Conservation (phyloP, 2,329 filamentous ascomycete species). For the Allantophomopsis lycopodina region DNA sequence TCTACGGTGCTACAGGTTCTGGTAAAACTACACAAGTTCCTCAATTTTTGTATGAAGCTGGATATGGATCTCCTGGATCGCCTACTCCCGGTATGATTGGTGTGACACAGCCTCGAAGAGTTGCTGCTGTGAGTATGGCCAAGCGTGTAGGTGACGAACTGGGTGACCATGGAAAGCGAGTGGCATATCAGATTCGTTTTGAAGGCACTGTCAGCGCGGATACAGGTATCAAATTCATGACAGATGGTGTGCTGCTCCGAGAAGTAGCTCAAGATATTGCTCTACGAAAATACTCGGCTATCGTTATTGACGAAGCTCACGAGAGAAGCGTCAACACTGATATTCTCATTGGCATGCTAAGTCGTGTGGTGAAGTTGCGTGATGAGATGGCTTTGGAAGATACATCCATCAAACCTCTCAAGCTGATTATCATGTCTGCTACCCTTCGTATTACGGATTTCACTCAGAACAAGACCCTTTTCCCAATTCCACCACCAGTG, state of each 20-base stretch:
- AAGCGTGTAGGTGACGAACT: constrained; percentile 81
- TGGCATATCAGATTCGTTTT: constrained; percentile 92
- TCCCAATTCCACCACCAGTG: constrained; percentile 65
- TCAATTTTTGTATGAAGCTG: constrained; percentile 89
- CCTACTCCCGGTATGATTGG: constrained; percentile 87
- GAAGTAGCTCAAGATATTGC: constrained; percentile 86
- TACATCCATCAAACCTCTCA: constrained; percentile 60
- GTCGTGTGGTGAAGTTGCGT: constrained; percentile 76
- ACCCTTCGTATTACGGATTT: constrained; percentile 86
- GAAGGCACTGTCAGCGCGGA: constrained; percentile 69
- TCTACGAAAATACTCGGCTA: constrained; percentile 78
- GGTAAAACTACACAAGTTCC: constrained; percentile 97
- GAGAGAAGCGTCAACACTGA: constrained; percentile 97
- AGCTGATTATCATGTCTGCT: constrained; percentile 96
- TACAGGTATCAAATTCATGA: constrained; percentile 97
- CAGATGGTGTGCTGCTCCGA: constrained; percentile 85
- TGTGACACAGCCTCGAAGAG: constrained; percentile 85
- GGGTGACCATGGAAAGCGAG: constrained; percentile 59
- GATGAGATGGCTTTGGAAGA: constrained; percentile 63
- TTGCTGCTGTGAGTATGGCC: constrained; percentile 94
- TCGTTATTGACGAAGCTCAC: constrained; percentile 94
- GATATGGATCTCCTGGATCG: constrained; percentile 67
- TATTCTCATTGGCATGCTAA: constrained; percentile 94
- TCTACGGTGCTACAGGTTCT: constrained; percentile 91
- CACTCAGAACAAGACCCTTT: constrained; percentile 69